phyloP scores from a whole-genome alignment of 2,329 filamentous ascomycete species.

The Beauveria sp. region DNA sequence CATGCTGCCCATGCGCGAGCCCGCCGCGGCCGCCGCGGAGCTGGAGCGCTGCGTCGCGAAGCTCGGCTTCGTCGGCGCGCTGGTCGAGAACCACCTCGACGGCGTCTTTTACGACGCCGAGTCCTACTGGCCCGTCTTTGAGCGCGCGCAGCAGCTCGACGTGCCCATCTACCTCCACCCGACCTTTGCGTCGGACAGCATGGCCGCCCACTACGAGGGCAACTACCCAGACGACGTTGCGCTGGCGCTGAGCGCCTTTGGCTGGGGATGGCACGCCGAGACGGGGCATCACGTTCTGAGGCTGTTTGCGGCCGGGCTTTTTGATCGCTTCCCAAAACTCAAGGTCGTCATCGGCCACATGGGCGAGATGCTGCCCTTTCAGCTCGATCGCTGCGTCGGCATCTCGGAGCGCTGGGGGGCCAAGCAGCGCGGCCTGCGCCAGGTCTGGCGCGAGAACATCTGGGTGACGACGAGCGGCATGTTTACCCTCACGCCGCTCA shows the following conservation, averaged over 20 bases:
- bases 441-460: conserved; percentile 48
- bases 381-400: conserved; percentile 38
- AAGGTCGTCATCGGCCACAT: conserved; percentile 34
- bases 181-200: conserved; percentile 24
- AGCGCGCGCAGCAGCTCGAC: conserved; percentile 32
- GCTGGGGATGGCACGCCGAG: conserved; percentile 44
- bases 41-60: conserved; percentile 22
- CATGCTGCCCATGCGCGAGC: conserved; percentile 22
- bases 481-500: conserved; percentile 41
- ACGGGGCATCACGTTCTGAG: conserved; percentile 34
- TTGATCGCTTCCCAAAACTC: conserved; percentile 28
- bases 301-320: conserved; percentile 27
- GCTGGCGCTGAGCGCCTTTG: conserved; percentile 29
- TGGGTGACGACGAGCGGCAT: conserved; percentile 51
- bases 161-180: conserved; percentile 47
- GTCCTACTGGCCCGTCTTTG: conserved; percentile 21
- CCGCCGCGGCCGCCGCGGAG: conserved; percentile 21
- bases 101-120: conserved; percentile 23
- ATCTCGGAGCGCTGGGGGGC: conserved; percentile 23
- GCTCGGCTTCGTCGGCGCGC: conserved; percentile 25
- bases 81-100: conserved; percentile 23
- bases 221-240: conserved; percentile 22
- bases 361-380: conserved; percentile 44
- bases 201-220: conserved; percentile 20
- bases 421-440: conserved; percentile 29